Evolutionary conservation across 2,329 filamentous ascomycete genomes (phyloP).

Genomic region (Chrysosporium queenslandicum): DNA sequence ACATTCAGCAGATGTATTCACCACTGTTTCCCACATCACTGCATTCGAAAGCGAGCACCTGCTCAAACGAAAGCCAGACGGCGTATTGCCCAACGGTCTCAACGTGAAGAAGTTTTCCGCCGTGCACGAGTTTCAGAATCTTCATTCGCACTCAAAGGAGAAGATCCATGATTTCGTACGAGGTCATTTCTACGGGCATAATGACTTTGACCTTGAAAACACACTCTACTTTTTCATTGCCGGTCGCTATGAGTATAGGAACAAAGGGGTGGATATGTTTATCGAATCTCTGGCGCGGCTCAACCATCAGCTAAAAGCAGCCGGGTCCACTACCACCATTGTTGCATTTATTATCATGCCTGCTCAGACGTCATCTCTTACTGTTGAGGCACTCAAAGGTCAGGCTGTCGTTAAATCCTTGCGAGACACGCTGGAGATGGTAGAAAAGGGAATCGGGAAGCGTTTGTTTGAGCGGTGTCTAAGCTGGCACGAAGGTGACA

Average conservation of each 20-base stretch:
- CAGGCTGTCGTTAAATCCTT: conserved; percentile 96
- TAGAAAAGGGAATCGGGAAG: conserved; percentile 84
- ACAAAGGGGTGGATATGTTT: conserved; percentile 99
- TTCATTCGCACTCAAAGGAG: conserved; percentile 92
- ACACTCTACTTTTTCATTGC: conserved; percentile 97
- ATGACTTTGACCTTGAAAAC: conserved; percentile 93
- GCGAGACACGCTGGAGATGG: conserved; percentile 82
- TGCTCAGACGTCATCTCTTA: conserved; percentile 86
- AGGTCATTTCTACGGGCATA: conserved; percentile 96
- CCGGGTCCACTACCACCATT: conserved; percentile 82
- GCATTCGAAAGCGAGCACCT: conserved; percentile 97
- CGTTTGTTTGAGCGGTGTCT: conserved; percentile 90
- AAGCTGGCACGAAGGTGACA: conserved; percentile 89
- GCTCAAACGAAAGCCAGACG: conserved; percentile 93
- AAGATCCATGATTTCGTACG: conserved; percentile 98
- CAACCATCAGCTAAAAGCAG: conserved; percentile 80
- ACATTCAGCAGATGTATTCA: conserved; percentile 92
- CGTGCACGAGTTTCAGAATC: conserved; percentile 96
- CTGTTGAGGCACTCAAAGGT: conserved; percentile 89
- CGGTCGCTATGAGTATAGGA: conserved; percentile 92
- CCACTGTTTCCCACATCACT: conserved; percentile 96
- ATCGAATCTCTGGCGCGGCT: conserved; percentile 90
- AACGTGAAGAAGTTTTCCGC: conserved; percentile 98
- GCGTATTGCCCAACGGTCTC: conserved; percentile 88
- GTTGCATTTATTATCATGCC: conserved; percentile 99